phyloP scores from a whole-genome alignment of 129 eudicot species.

The Lactuca sativa region DNA sequence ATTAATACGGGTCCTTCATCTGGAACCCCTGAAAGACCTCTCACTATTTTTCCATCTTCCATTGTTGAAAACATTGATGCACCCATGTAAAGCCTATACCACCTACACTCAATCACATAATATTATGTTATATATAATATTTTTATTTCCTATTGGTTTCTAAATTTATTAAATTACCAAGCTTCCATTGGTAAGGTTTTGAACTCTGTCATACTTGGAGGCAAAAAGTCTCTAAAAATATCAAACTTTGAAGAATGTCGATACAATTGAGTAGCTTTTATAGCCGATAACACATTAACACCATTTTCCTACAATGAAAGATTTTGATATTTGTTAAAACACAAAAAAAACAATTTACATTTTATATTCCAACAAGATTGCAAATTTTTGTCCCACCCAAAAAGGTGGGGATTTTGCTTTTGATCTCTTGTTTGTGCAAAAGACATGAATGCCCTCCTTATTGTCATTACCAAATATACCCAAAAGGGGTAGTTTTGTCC shows the following conservation, averaged over 20 bases:
- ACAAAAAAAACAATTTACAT: background rate
- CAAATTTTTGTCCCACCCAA: too few species aligned
- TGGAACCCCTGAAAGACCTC: constrained; percentile 84
- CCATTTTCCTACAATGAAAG: constrained; percentile 68
- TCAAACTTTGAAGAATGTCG: constrained; percentile 65
- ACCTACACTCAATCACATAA: constrained; percentile 39
- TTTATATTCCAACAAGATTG: background rate
- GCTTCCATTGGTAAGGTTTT: constrained; percentile 35
- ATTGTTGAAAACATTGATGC: constrained; percentile 64
- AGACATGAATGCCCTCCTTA: too few species aligned
- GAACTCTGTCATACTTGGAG: constrained; percentile 72
- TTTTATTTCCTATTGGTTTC: background rate
- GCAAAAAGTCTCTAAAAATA: constrained; percentile 62
- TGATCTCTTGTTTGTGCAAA: too few species aligned
- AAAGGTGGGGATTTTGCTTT: too few species aligned
- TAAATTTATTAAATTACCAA: constrained; percentile 35
- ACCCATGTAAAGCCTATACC: constrained; percentile 37
- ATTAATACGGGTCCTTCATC: constrained; percentile 74
- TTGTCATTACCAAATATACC: too few species aligned
- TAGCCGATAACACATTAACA: constrained; percentile 60
- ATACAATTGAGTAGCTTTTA: constrained; percentile 57
- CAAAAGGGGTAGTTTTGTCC: background rate
- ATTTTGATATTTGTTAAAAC: background rate
- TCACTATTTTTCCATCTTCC: constrained; percentile 76
- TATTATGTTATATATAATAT: background rate